Base-by-base conservation (phyloP, 345 rosid species). In the Brassica rapa region DNA sequence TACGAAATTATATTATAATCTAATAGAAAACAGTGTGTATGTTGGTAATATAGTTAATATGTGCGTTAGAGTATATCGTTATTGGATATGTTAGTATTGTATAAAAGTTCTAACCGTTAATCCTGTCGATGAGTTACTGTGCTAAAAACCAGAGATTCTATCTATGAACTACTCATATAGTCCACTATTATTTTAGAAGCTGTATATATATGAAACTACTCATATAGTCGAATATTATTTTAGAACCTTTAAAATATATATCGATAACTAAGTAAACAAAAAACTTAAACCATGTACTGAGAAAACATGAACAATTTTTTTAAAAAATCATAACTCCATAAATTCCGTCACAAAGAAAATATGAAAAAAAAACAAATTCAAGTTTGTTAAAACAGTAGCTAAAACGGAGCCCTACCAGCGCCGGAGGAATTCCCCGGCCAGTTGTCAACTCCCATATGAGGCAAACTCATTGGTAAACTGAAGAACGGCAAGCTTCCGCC, bases 381-480 rank as follows among this genome's bases (percentile, higher is more conserved):
- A 72, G 29, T 8, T 55, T 55, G 55, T 24, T 9, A 23, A 72
- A 66, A 23, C 72, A 56, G 30, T 6, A 66, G 55, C 77, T 79
- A 93, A 81, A 91, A 93, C 43, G 89, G 87, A 75, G 93, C 83
- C 82, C 97, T 85, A 66, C 84, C 80, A 5, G 85, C 86, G 0
- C 84, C 78, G 23, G 88, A 88, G 0, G 91, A 68, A 82, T 85
- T 91, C 24, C 94, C 94, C 4, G 85, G 69, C 98, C 98, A 94
- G 43, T 90, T 90, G 30, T 92, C 96, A 55, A 87, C 92, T 5
- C 94, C 90, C 81, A 93, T 81, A 80, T 93, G 98, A 9, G 89
- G 89, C 93, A 93, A 84, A 67, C 69, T 79, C 62, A 89, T 75
- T 8, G 98, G 98, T 78, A 94, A 78, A 84, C 92, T 94, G 68